Evolutionary conservation across 2,329 filamentous ascomycete genomes (phyloP).

Genomic region (Pseudopyrenochaeta lycopersici): DNA sequence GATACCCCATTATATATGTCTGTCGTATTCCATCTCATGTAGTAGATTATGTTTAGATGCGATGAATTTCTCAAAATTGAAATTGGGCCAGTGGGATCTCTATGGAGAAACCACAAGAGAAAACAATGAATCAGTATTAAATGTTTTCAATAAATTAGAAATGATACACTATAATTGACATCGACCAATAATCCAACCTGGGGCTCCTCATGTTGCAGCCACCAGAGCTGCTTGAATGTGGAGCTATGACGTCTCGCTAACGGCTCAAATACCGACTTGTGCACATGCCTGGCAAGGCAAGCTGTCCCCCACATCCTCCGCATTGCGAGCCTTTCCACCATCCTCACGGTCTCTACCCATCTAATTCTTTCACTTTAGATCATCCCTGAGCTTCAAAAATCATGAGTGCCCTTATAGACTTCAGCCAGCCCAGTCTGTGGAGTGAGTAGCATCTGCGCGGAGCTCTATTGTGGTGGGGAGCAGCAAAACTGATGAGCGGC

Average conservation of each 20-base stretch:
- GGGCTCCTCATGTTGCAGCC: too few relatives aligned
- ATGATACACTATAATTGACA: too few relatives aligned
- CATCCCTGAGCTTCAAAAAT: slow-evolving; percentile 2
- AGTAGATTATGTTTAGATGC: too few relatives aligned
- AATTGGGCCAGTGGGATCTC: too few relatives aligned
- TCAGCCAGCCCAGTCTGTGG: slow-evolving; percentile 59
- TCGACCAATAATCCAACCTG: too few relatives aligned
- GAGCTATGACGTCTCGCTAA: slow-evolving; percentile 44
- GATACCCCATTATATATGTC: too few relatives aligned
- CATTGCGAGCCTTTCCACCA: slow-evolving; percentile 2
- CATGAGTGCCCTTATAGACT: slow-evolving; percentile 49
- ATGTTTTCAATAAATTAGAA: too few relatives aligned
- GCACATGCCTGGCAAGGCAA: slow-evolving; percentile 26
- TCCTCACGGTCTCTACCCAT: neutral
- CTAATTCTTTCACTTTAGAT: neutral
- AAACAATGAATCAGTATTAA: too few relatives aligned
- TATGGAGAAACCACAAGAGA: too few relatives aligned
- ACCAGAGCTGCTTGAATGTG: neutral
- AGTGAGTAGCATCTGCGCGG: slow-evolving; percentile 45
- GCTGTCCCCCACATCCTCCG: slow-evolving; percentile 23
- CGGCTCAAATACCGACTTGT: slow-evolving; percentile 20
- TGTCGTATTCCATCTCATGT: too few relatives aligned
- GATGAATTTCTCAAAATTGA: too few relatives aligned
- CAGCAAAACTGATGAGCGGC: neutral
- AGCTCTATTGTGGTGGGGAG: too few relatives aligned